Base-by-base conservation (phyloP, 441 rosid genomes). In the Arabidopsis lyrata region DNA sequence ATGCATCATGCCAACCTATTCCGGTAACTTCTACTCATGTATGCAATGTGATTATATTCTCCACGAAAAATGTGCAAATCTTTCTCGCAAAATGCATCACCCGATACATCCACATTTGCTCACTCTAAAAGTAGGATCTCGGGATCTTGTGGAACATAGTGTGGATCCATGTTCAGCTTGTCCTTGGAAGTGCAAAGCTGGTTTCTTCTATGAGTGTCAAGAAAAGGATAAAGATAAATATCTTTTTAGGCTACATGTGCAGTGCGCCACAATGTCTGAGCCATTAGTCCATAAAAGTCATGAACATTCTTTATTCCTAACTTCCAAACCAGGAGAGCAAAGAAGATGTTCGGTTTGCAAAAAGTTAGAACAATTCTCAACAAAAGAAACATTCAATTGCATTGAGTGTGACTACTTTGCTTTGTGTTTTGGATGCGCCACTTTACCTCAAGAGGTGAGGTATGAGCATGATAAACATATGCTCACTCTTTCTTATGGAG, bases 321-420 rank as follows among this genome's bases (percentile, higher is more conserved):
- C 66, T n/a, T 62, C 66, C 3, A 22, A n/a, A 62, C 67, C 67
- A 44, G 67, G 1, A 15, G 53, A 62, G 9, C n/a, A 6, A 22
- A 62, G 53, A 62, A 14, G 2, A 7, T 62, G 66, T 42, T 7
- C 2, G 1, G 35, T 62, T 42, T 62, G 66, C 66, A 14, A 16
- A 5, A 11, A 9, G 22, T 57, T 9, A 15, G 22, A 36, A 9
- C 8, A 10, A 0, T n/a, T 1, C 8, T 31, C 24, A 34, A n/a
- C 61, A 53, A 53, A 24, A n/a, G 63, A 61, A 14, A 61, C 66
- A 61, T 61, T 61, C 65, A 61, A 61, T 2, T 39, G 50, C 35
- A 27, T 24, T 10, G 24, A 62, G 52, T 62, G 66, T n/a, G 53
- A 53, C 57, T 12, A 44, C 3, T 62, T 62, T 44, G 38, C 67